Percentiles rank a stretch among this genome's conserved stretches.
These are phyloP conservation scores for Alternaria burnsii DNA, from an alignment of 2,329 filamentous ascomycete genomes.

Conservation along the genomic window DNA sequence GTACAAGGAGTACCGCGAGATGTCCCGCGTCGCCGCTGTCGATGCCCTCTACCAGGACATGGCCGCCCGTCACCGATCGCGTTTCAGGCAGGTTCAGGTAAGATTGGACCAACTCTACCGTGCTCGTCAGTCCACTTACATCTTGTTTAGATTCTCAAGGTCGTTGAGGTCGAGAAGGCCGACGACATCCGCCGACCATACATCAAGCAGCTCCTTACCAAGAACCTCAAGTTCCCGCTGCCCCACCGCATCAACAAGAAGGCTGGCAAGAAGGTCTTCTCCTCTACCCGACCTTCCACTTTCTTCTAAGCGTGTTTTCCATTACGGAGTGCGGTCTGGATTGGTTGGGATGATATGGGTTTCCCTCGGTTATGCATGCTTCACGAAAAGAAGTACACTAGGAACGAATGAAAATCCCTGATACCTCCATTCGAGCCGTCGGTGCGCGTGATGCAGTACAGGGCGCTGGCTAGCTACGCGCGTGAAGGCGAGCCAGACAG, in stretches of 20 bases:
- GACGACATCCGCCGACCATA: constrained; percentile 97
- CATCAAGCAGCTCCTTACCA: constrained; percentile 97
- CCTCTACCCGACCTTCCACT: constrained; percentile 90
- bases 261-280: constrained; percentile 88
- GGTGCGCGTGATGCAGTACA: constrained; percentile 33
- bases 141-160: constrained; percentile 83
- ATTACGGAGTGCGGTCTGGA: constrained; percentile 51
- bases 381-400: constrained; percentile 54
- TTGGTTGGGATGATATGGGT: constrained; percentile 50
- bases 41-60: constrained; percentile 99
- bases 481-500: constrained; percentile 5
- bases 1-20: constrained; percentile 99
- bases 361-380: constrained; percentile 53
- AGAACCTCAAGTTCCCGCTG: constrained; percentile 97
- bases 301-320: constrained; percentile 80
- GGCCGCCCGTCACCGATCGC: constrained; percentile 97
- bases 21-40: constrained; percentile 94
- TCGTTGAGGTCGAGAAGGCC: constrained; percentile 94
- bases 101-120: constrained; percentile 45
- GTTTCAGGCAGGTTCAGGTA: constrained; percentile 99
- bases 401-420: constrained; percentile 56
- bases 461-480: constrained; percentile 18
- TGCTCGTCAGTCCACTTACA: constrained; percentile 6
- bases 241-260: constrained; percentile 92
- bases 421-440: constrained; percentile 41